Evolutionary conservation across 805 yeast species (phyloP).

Genomic region (Brettanomyces nanus): DNA sequence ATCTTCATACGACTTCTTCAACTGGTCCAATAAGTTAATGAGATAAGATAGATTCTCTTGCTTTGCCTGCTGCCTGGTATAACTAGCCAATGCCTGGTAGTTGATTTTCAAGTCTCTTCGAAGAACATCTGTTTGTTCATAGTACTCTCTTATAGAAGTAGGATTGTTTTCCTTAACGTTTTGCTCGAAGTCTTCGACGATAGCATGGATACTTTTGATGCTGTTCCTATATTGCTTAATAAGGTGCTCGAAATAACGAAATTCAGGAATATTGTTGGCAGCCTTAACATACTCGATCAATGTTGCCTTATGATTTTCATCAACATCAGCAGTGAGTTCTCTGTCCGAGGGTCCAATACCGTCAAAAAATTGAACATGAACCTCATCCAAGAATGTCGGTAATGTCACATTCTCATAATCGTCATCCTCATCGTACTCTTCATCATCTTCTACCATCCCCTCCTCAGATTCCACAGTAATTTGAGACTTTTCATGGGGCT

Average conservation of each 20-base stretch:
- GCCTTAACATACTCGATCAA: slow-evolving; percentile 23
- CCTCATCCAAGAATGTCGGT: slow-evolving; percentile 20
- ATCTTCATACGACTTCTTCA: slow-evolving; percentile 20
- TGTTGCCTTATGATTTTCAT: slow-evolving; percentile 2
- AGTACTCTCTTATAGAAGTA: slow-evolving; percentile 24
- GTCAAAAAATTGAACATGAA: slow-evolving; percentile 25
- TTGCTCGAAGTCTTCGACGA: slow-evolving; percentile 20
- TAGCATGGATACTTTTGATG: slow-evolving; percentile 18
- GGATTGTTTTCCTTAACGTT: slow-evolving; percentile 25
- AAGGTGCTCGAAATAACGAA: slow-evolving; percentile 22
- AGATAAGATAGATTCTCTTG: slow-evolving; percentile 23
- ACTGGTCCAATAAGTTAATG: slow-evolving; percentile 19
- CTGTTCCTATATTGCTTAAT: slow-evolving; percentile 23
- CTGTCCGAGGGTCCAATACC: slow-evolving; percentile 23
- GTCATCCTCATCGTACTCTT: slow-evolving; percentile 16
- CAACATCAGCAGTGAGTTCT: slow-evolving; percentile 11
- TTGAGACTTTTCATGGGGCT: slow-evolving; percentile 9
- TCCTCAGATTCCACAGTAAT: slow-evolving; percentile 13
- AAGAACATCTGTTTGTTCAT: slow-evolving; percentile 19
- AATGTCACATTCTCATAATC: slow-evolving; percentile 22
- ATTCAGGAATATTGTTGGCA: slow-evolving; percentile 21
- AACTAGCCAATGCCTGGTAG: slow-evolving; percentile 25
- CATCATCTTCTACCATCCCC: slow-evolving; percentile 12
- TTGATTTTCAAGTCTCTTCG: slow-evolving; percentile 19
- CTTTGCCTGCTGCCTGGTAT: slow-evolving; percentile 23